A percentile compares a stretch with the other conserved stretches of the same genome.
These are phyloP conservation scores for Amesomyces nigricolor DNA, from an alignment of 2,329 filamentous ascomycete species.

Conservation along the genomic window DNA sequence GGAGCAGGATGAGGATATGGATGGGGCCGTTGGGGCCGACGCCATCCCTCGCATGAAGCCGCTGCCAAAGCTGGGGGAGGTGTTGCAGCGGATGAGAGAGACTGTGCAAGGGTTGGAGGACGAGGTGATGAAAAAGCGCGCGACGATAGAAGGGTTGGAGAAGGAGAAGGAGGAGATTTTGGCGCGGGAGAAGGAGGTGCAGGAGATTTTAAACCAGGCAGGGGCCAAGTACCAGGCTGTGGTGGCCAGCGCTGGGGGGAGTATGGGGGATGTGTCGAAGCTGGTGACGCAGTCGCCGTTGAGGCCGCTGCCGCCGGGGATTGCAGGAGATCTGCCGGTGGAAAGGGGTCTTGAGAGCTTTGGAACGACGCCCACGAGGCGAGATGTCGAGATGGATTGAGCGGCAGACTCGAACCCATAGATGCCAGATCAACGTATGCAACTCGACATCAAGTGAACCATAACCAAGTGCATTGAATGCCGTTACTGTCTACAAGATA, in stretches of 20 bases:
- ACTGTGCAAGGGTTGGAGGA: constrained; percentile 59
- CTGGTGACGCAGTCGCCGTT: constrained; percentile 30
- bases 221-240: constrained; percentile 56
- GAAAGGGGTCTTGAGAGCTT: constrained; percentile 45
- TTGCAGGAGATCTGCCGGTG: constrained; percentile 26
- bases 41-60: constrained; percentile 65
- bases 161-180: constrained; percentile 63
- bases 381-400: constrained; percentile 20
- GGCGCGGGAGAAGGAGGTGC: constrained; percentile 70
- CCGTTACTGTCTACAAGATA: constrained; percentile 12
- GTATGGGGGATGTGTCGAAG: constrained; percentile 18
- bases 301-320: constrained; percentile 25
- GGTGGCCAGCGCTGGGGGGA: constrained; percentile 29
- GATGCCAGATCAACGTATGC: neutral
- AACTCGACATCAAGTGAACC: neutral
- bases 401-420: neutral
- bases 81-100: constrained; percentile 57
- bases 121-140: constrained; percentile 54
- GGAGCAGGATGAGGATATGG: constrained; percentile 37
- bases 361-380: constrained; percentile 38
- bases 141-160: constrained; percentile 59
- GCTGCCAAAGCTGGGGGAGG: constrained; percentile 65
- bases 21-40: constrained; percentile 32
- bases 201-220: constrained; percentile 72
- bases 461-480: constrained; percentile 8